These are phyloP conservation scores for Stygiomarasmius scandens DNA, from an alignment of 1,284 basidiomycete genomes.

Conservation along the genomic window DNA sequence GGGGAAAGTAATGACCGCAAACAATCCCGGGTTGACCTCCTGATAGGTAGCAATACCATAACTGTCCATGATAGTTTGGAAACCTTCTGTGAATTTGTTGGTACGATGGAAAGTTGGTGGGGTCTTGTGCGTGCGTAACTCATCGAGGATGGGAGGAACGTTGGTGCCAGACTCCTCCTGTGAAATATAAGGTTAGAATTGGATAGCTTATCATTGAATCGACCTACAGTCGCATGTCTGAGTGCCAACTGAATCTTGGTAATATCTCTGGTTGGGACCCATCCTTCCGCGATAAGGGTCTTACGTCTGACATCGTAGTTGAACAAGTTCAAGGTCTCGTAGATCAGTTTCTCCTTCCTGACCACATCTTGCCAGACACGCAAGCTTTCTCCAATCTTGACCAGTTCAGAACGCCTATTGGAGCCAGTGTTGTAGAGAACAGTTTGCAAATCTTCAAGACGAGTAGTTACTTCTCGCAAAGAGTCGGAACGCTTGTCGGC, in stretches of 20 bases:
- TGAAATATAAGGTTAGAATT: slow-evolving; percentile 8
- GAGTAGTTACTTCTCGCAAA: slow-evolving; percentile 84
- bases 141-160: slow-evolving; percentile 91
- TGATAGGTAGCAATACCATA: slow-evolving; percentile 96
- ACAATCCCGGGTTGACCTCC: slow-evolving; percentile 96
- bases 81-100: slow-evolving; percentile 96
- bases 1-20: slow-evolving; percentile 94
- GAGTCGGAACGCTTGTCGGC: slow-evolving; percentile 90
- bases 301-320: slow-evolving; percentile 93
- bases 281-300: slow-evolving; percentile 96
- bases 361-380: slow-evolving; percentile 95
- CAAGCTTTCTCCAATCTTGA: slow-evolving; percentile 85
- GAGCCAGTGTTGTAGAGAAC: slow-evolving; percentile 91
- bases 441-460: slow-evolving; percentile 92
- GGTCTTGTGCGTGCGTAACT: slow-evolving; percentile 86
- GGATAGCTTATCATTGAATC: slow-evolving; percentile 5
- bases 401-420: slow-evolving; percentile 84
- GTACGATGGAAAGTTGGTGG: slow-evolving; percentile 96
- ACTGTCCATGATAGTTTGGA: slow-evolving; percentile 97
- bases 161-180: slow-evolving; percentile 93
- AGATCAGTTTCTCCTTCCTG: slow-evolving; percentile 94
- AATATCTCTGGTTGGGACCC: slow-evolving; percentile 95
- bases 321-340: slow-evolving; percentile 92
- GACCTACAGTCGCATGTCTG: slow-evolving; percentile 83
- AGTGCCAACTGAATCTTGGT: slow-evolving; percentile 86